phyloP scores from a whole-genome alignment of 2,329 filamentous ascomycete species.

The Penicillium digitatum region DNA sequence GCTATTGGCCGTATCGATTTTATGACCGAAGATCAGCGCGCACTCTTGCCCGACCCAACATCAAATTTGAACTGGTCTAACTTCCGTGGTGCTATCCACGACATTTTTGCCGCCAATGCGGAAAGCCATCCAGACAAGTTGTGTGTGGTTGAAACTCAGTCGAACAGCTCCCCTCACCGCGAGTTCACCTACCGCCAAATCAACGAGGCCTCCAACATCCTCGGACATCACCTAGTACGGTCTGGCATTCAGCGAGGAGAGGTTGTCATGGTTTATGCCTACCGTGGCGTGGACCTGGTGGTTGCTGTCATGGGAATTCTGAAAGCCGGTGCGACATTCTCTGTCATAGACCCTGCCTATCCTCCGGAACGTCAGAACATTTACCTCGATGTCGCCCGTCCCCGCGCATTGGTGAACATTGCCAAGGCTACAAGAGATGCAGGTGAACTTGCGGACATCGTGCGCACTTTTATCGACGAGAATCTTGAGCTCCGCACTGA shows the following conservation, averaged over 20 bases:
- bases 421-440: slow-evolving; percentile 66
- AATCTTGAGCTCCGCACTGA: slow-evolving; percentile 69
- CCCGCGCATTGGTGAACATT: slow-evolving; percentile 68
- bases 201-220: slow-evolving; percentile 72
- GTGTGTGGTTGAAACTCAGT: slow-evolving; percentile 64
- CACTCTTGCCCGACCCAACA: slow-evolving; percentile 42
- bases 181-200: slow-evolving; percentile 82
- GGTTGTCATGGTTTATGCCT: slow-evolving; percentile 88
- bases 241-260: slow-evolving; percentile 73
- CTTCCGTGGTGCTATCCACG: slow-evolving; percentile 45
- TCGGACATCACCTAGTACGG: slow-evolving; percentile 74
- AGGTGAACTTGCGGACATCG: slow-evolving; percentile 59
- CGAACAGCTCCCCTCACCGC: slow-evolving; percentile 52
- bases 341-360: slow-evolving; percentile 72
- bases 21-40: slow-evolving; percentile 34
- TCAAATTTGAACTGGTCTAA: slow-evolving; percentile 45
- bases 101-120: slow-evolving; percentile 51
- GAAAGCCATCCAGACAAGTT: slow-evolving; percentile 62
- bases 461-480: slow-evolving; percentile 65
- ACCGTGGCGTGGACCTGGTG: slow-evolving; percentile 74
- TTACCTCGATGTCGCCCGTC: slow-evolving; percentile 75
- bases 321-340: slow-evolving; percentile 58
- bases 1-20: slow-evolving; percentile 45
- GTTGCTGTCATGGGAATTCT: slow-evolving; percentile 75
- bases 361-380: slow-evolving; percentile 77